Conservation (phyloP, 768 basidiomycete genomes). For the Kwoniella newhampshirensis region DNA sequence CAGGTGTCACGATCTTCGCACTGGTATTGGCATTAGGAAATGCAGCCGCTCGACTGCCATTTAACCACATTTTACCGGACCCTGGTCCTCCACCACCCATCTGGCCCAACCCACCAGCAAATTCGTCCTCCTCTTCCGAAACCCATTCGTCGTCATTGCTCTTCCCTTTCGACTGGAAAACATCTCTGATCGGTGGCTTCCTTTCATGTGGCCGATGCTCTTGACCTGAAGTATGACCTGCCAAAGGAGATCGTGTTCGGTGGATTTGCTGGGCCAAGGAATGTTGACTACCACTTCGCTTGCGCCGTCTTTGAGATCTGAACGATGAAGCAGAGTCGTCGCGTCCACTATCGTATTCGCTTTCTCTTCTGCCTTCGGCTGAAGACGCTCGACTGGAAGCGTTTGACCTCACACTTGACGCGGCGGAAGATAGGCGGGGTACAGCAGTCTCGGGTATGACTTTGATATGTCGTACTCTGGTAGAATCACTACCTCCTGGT, state of each 20-base stretch:
- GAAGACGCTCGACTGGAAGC: conserved; percentile 76
- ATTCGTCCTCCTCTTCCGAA: conserved; percentile 49
- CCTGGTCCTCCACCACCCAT: background rate
- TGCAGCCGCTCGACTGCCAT: conserved; percentile 17
- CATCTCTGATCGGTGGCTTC: conserved; percentile 47
- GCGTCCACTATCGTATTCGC: conserved; percentile 25
- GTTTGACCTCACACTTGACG: conserved; percentile 68
- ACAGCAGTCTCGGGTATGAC: conserved; percentile 42
- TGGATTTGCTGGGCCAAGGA: conserved; percentile 56
- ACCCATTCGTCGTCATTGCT: conserved; percentile 53
- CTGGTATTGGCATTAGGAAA: conserved; percentile 11
- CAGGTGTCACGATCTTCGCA: conserved; percentile 1
- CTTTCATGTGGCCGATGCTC: conserved; percentile 61
- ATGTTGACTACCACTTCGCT: conserved; percentile 4
- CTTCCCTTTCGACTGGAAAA: conserved; percentile 47
- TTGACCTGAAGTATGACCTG: conserved; percentile 48
- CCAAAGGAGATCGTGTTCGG: conserved; percentile 69
- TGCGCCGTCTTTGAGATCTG: conserved; percentile 56
- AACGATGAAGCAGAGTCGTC: conserved; percentile 56
- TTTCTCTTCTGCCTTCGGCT: conserved; percentile 59
- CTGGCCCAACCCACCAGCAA: conserved; percentile 53
- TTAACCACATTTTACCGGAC: conserved; percentile 17
- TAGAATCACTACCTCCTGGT: conserved; percentile 71
- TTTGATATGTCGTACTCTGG: conserved; percentile 59
- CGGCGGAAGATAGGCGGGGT: conserved; percentile 68